Percentiles rank a stretch among this genome's conserved stretches.
Conservation (phyloP, 805 yeast species). For the Zygotorulaspora florentina region DNA sequence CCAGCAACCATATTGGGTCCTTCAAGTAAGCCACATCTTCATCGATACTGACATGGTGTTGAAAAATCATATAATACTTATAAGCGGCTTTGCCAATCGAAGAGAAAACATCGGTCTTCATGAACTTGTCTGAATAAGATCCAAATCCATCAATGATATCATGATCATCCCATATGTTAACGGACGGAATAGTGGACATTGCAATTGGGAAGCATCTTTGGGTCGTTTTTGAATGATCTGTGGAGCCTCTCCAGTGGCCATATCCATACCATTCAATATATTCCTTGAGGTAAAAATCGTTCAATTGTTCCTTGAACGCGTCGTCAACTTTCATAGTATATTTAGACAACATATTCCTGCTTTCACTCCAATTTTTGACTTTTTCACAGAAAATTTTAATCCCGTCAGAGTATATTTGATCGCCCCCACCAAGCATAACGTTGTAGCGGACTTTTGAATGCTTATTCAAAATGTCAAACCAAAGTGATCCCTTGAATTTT, state of each 20-base stretch:
- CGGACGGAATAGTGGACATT: slow-evolving; percentile 74
- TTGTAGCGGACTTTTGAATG: slow-evolving; percentile 69
- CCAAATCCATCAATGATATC: slow-evolving; percentile 97
- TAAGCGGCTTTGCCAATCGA: slow-evolving; percentile 77
- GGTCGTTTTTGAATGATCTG: slow-evolving; percentile 51
- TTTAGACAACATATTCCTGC: slow-evolving; percentile 47
- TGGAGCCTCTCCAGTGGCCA: slow-evolving; percentile 75
- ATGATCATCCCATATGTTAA: slow-evolving; percentile 90
- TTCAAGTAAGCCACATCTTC: slow-evolving; percentile 40
- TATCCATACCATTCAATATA: slow-evolving; percentile 87
- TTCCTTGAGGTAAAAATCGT: slow-evolving; percentile 63
- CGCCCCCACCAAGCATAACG: slow-evolving; percentile 98
- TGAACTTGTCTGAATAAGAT: slow-evolving; percentile 71
- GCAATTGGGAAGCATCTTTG: slow-evolving; percentile 71
- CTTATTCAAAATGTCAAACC: slow-evolving; percentile 77
- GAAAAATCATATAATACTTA: slow-evolving; percentile 85
- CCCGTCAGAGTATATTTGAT: slow-evolving; percentile 86
- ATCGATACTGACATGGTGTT: slow-evolving; percentile 65
- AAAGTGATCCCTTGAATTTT: slow-evolving; percentile 66
- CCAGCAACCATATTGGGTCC: slow-evolving; percentile 60
- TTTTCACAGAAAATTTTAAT: slow-evolving; percentile 54
- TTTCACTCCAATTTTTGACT: slow-evolving; percentile 60
- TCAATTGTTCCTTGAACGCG: slow-evolving; percentile 51
- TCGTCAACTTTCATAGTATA: slow-evolving; percentile 42
- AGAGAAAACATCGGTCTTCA: slow-evolving; percentile 63